Evolutionary conservation across 768 basidiomycete genomes (phyloP).

Genomic region (Paxillus ammoniavirescens): DNA sequence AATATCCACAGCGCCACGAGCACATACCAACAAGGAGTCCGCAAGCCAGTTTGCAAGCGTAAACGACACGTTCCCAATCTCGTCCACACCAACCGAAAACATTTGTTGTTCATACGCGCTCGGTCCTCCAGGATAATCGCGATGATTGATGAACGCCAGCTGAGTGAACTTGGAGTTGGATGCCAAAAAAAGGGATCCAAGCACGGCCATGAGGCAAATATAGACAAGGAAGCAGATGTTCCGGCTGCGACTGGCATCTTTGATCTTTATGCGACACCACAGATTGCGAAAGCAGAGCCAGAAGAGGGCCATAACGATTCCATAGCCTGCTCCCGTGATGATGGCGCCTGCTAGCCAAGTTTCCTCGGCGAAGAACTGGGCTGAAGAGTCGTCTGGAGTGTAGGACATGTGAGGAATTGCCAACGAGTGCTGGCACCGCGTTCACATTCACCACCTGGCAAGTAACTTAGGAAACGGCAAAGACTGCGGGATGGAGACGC

Average conservation of each 20-base stretch:
- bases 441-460: too few relatives aligned
- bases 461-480: too few relatives aligned
- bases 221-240: constrained; percentile 25
- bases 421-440: too few relatives aligned
- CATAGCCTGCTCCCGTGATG: constrained; percentile 26
- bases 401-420: background rate
- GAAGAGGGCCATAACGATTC: constrained; percentile 23
- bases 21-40: constrained; percentile 23
- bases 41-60: constrained; percentile 29
- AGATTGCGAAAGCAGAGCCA: constrained; percentile 23
- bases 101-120: constrained; percentile 22
- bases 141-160: constrained; percentile 28
- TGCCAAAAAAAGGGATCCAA: constrained; percentile 24
- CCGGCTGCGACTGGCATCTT: constrained; percentile 8
- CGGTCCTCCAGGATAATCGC: constrained; percentile 26
- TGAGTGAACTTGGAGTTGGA: constrained; percentile 30
- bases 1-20: background rate
- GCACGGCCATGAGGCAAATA: constrained; percentile 16
- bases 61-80: constrained; percentile 24
- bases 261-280: constrained; percentile 15
- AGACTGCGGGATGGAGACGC: too few relatives aligned
- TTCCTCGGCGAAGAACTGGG: constrained; percentile 22
- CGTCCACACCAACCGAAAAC: constrained; percentile 27
- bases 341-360: constrained; percentile 29
- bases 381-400: constrained; percentile 1